Conservation (phyloP, 345 rosid genomes). For the Hypericum perforatum region DNA sequence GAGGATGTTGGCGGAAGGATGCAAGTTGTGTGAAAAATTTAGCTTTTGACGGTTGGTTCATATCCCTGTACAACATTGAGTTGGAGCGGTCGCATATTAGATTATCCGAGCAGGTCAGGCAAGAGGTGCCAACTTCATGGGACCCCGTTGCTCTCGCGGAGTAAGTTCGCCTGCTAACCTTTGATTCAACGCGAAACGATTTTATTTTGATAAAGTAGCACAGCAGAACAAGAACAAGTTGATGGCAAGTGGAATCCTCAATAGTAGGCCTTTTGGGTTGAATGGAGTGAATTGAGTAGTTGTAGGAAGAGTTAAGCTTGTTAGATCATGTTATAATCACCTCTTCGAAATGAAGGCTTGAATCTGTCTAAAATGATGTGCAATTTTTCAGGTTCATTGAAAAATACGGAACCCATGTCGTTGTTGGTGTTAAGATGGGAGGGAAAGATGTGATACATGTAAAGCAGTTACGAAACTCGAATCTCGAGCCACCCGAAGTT, state of each 20-base stretch:
- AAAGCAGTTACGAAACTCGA: slow-evolving; percentile 65
- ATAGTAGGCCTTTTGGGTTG: too few species aligned
- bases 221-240: background rate
- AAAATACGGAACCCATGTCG: slow-evolving; percentile 74
- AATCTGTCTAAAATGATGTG: background rate
- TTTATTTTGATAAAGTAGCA: slow-evolving; percentile 1
- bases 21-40: slow-evolving; percentile 49
- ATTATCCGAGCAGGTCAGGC: slow-evolving; percentile 54
- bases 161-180: slow-evolving; percentile 29
- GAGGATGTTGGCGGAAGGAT: slow-evolving; percentile 71
- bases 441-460: slow-evolving; percentile 70
- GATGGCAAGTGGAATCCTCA: background rate
- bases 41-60: slow-evolving; percentile 91
- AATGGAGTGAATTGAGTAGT: too few species aligned
- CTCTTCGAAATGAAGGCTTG: too few species aligned
- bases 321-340: too few species aligned
- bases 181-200: background rate
- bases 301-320: too few species aligned
- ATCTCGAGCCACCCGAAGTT: slow-evolving; percentile 42
- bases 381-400: slow-evolving; percentile 54
- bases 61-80: slow-evolving; percentile 75
- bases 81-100: slow-evolving; percentile 52
- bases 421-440: slow-evolving; percentile 76
- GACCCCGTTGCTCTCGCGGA: slow-evolving; percentile 81
- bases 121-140: slow-evolving; percentile 84